Evolutionary conservation across 306 rosid species (phyloP).

Genomic region (Prunus campanulata): DNA sequence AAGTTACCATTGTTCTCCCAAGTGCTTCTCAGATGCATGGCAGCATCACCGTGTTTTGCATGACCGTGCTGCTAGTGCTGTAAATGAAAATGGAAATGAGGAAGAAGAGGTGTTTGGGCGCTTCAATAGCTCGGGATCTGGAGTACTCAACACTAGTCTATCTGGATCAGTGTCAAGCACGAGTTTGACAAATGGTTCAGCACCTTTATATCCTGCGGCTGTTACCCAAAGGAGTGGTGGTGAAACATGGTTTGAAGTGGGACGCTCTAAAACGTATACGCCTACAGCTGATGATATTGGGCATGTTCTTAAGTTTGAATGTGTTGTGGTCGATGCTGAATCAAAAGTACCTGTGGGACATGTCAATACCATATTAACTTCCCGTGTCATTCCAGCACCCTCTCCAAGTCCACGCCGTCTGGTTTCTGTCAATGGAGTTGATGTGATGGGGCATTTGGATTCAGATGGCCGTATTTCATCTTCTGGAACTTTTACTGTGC

Average conservation of each 20-base stretch:
- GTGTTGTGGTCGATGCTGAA: conserved; percentile 79
- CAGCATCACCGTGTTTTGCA: conserved; percentile 96
- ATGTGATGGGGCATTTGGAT: conserved; percentile 72
- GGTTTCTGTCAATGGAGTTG: conserved; percentile 62
- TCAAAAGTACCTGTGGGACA: conserved; percentile 67
- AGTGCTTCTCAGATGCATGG: conserved; percentile 97
- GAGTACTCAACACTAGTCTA: conserved; percentile 47
- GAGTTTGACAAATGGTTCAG: conserved; percentile 70
- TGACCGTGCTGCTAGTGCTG: conserved; percentile 91
- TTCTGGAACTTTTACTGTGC: conserved; percentile 79
- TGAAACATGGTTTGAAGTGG: conserved; percentile 94
- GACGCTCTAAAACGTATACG: conserved; percentile 70
- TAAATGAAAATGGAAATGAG: conserved; percentile 83
- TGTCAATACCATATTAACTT: conserved; percentile 62
- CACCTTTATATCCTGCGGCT: conserved; percentile 75
- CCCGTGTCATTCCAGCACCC: conserved; percentile 95
- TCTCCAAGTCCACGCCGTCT: conserved; percentile 77
- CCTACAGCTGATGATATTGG: conserved; percentile 89
- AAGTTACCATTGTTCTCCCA: conserved; percentile 89
- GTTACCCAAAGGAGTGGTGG: conserved; percentile 78
- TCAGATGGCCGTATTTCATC: conserved; percentile 68
- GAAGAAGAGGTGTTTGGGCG: conserved; percentile 89
- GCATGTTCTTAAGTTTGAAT: conserved; percentile 91
- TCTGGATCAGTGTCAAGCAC: conserved; percentile 65
- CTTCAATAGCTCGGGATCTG: conserved; percentile 59